These are phyloP conservation scores for Hordeum pubiflorum DNA, from an alignment of 202 grass and related monocot genomes.

Conservation along the genomic window DNA sequence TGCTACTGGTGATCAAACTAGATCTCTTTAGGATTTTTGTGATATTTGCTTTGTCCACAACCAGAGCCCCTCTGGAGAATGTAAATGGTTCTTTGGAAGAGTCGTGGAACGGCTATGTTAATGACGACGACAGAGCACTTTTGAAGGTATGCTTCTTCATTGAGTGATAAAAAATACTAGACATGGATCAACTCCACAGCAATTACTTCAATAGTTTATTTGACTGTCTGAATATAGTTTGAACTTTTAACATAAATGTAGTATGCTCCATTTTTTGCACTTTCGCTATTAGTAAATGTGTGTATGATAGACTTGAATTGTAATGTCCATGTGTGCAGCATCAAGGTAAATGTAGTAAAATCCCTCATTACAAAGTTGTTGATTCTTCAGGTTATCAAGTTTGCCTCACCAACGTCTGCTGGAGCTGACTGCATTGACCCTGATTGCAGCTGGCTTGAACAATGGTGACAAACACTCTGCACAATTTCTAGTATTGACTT, in stretches of 20 bases:
- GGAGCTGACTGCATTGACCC: slow-evolving; percentile 84
- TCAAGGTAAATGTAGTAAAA: not conserved
- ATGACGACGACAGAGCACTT: slow-evolving; percentile 91
- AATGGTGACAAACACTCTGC: slow-evolving; percentile 53
- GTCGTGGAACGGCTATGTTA: slow-evolving; percentile 86
- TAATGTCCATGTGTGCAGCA: not conserved
- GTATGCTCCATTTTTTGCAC: not conserved
- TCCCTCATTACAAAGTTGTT: slow-evolving; percentile 10
- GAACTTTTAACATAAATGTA: not conserved
- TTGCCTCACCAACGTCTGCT: slow-evolving; percentile 82
- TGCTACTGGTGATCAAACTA: not conserved
- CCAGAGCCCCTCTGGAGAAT: slow-evolving; percentile 54
- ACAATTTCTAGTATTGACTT: slow-evolving; percentile 4
- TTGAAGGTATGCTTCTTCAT: slow-evolving; percentile 55
- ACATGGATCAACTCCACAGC: not conserved
- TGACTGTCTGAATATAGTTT: not conserved
- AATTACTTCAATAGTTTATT: not conserved
- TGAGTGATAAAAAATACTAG: slow-evolving; percentile 6
- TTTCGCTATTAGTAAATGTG: not conserved
- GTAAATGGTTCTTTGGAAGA: slow-evolving; percentile 35
- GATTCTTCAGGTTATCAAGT: slow-evolving; percentile 81
- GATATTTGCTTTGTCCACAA: slow-evolving; percentile 9
- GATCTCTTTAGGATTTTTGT: not conserved
- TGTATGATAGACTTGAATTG: not conserved
- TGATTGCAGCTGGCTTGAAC: slow-evolving; percentile 80